Evolutionary conservation across 78 protist species (phyloP), one percentile per base, ranked within the genome.

Genomic region (Dictyostelium intermedium): DNA sequence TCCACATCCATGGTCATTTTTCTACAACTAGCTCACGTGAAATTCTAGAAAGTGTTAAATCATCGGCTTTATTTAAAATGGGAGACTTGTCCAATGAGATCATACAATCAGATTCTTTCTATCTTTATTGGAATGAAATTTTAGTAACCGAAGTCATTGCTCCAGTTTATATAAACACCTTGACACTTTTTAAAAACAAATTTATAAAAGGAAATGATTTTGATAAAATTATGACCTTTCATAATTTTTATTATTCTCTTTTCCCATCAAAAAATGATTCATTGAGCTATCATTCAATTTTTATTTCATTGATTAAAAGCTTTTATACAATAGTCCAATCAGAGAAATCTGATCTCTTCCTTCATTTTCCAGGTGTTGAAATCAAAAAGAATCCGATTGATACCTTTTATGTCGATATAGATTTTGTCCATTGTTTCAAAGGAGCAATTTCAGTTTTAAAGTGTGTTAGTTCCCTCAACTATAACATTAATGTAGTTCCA

Each of bases 1-100:
- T 85, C 1, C 82, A 74, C 16, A n/a, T 85, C 2, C 34, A 85
- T 76, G 92, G 83, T 35, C n/a, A 18, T 13, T 85, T 85, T 45
- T 72, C 79, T 34, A 72, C 35, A 16, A 72, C 79, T 2, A 32
- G 39, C 3, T 32, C 79, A 4, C 20, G 79, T 16, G 45, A 72
- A 5, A 72, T 72, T 34, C 13, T 72, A 16, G 79, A 72, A 14
- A 72, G 10, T 16, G 11, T 5, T 5, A 72, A 35, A 72, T 27
- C 79, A 10, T 13, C 35, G 18, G 5, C 30, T 7, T 3, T 66
- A 56, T 56, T 14, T 66, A 23, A 27, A 11, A 25, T 66, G 3
- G 5, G n/a, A n/a, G n/a, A n/a, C n/a, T n/a, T n/a, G n/a, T n/a
- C n/a, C n/a, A n/a, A n/a, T n/a, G n/a, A n/a, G n/a, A n/a, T n/a